Base-by-base conservation (phyloP, 495 filamentous ascomycete species). In the Neurospora sp. region DNA sequence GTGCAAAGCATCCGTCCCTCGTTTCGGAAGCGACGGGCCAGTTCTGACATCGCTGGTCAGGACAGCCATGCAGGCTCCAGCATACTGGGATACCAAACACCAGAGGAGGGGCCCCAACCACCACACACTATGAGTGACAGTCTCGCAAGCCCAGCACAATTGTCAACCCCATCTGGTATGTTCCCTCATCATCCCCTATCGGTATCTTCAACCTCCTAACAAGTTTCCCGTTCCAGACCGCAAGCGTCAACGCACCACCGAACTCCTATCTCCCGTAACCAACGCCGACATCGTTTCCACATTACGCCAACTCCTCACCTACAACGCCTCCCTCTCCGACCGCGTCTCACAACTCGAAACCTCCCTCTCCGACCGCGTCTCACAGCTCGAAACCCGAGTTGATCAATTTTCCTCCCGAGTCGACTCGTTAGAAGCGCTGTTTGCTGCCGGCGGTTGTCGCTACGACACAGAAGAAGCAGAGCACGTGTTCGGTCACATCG, bases 391-490 rank as follows among this genome's bases (percentile, higher is more conserved):
- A 18, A 54, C 11, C 20, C 72, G 27, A 7, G 6, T 66, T 14
- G 12, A 18, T 12, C 12, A 35, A 6, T 66, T 14, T 14, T 66
- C 27, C 48, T 59, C 23, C 12, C 48, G 72, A 23, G 4, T 73
- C 14, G 72, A 73, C 7, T 44, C 39, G 41, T 38, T 73, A 8
- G 72, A 27, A 35, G 46, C 40, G 4, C 20, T 35, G 72, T 11
- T 73, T 8, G 54, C 40, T 18, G 39, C 66, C 54, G 23, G 20
- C 72, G 3, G 12, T 3, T 73, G 72, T 7, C 59, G 72, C 23
- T 73, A 73, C 54, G 27, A 73, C 66, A 71, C 69, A 3, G 72
- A 73, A 69, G 72, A 73, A 37, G 39, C 27, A 10, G 72, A 73
- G 9, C 66, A 73, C 38, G 46, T 73, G 8, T 70, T 70, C 4